Evolutionary conservation across 2,329 filamentous ascomycete species (phyloP).

Genomic region (Tothia fuscella): DNA sequence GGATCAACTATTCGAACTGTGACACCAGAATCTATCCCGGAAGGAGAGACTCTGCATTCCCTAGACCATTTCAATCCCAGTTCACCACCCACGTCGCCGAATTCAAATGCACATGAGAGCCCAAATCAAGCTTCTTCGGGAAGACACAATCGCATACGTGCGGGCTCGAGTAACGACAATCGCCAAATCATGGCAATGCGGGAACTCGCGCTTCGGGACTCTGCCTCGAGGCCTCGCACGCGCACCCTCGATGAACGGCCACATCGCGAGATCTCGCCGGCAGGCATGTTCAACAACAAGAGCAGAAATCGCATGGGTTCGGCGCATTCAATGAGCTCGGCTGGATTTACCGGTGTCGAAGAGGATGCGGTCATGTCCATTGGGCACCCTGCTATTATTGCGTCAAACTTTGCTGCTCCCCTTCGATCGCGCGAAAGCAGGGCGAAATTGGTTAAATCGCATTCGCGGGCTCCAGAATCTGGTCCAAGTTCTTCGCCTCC

Average conservation of each 20-base stretch:
- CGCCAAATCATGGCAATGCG: conserved; percentile 12
- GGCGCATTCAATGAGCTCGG: conserved; percentile 51
- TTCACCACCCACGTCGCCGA: conserved; percentile 6
- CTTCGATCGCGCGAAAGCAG: background rate
- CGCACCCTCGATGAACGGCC: conserved; percentile 37
- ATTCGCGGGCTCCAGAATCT: conserved; percentile 5
- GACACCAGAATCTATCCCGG: conserved; percentile 44
- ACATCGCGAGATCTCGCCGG: conserved; percentile 29
- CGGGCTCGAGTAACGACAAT: conserved; percentile 10
- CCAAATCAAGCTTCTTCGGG: background rate
- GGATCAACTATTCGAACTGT: conserved; percentile 46
- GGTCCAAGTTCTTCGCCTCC: background rate
- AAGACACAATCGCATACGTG: conserved; percentile 6
- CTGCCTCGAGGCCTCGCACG: conserved; percentile 37
- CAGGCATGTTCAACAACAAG: conserved; percentile 25
- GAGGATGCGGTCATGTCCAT: conserved; percentile 30
- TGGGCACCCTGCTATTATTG: conserved; percentile 29
- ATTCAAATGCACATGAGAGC: conserved; percentile 2
- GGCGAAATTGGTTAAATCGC: conserved; percentile 9
- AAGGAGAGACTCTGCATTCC: conserved; percentile 4
- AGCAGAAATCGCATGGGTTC: conserved; percentile 57
- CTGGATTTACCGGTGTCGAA: conserved; percentile 32
- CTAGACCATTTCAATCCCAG: conserved; percentile 11
- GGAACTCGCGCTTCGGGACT: conserved; percentile 45
- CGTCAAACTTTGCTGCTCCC: conserved; percentile 13